phyloP scores from a whole-genome alignment of 2,329 filamentous ascomycete genomes.

The Epichloe amarillans region DNA sequence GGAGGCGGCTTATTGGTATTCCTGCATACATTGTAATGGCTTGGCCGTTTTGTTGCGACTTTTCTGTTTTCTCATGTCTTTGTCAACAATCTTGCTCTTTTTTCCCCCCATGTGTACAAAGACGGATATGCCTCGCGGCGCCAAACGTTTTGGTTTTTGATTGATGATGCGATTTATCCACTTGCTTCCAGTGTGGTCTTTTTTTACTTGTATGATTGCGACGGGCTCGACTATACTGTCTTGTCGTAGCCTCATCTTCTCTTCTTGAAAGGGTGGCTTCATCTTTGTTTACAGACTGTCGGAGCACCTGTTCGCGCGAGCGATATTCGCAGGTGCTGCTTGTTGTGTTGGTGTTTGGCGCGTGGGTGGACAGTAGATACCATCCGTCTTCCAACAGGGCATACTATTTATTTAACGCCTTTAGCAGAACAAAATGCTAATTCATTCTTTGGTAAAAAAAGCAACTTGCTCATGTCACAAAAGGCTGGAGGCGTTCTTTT shows the following conservation, averaged over 20 bases:
- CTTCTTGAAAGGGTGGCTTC: not conserved
- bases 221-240: conserved; percentile 6
- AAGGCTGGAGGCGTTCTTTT: too few species aligned
- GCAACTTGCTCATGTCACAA: too few species aligned
- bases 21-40: conserved; percentile 4
- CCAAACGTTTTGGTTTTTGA: conserved; percentile 15
- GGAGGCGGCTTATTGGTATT: not conserved
- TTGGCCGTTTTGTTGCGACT: conserved; percentile 8
- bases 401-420: conserved; percentile 1
- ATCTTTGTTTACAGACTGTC: conserved; percentile 1
- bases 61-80: conserved; percentile 6
- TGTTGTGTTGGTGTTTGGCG: conserved; percentile 1
- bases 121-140: conserved; percentile 27
- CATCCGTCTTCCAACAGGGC: not conserved
- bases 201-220: conserved; percentile 7
- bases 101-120: conserved; percentile 16
- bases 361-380: conserved; percentile 1
- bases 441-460: not conserved
- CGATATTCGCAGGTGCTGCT: not conserved
- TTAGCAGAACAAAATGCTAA: conserved; percentile 3
- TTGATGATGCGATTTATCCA: conserved; percentile 3
- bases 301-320: conserved; percentile 3
- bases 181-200: conserved; percentile 4
- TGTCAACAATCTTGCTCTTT: conserved; percentile 1
- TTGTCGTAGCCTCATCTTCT: not conserved